phyloP scores from a whole-genome alignment of 2,329 filamentous ascomycete genomes.

The Exserohilum rostratum region DNA sequence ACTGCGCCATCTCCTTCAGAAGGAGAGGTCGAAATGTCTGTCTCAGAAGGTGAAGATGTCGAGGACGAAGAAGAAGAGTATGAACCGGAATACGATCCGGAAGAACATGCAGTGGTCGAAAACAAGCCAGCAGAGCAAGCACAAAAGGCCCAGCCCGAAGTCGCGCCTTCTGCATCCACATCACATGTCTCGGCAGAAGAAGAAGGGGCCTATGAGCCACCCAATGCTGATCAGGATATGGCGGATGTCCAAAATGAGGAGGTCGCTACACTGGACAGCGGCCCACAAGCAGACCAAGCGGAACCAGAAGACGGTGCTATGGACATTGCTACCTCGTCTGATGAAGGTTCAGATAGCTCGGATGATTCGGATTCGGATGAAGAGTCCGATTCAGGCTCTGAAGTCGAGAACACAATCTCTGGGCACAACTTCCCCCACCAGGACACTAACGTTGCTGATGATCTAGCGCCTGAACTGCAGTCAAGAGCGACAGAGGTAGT shows the following conservation, averaged over 20 bases:
- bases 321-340: constrained; percentile 43
- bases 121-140: constrained; percentile 10
- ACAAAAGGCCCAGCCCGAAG: constrained; percentile 6
- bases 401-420: constrained; percentile 14
- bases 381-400: constrained; percentile 23
- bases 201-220: constrained; percentile 43
- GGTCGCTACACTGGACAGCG: background rate
- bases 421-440: constrained; percentile 16
- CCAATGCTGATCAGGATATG: constrained; percentile 33
- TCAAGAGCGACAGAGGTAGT: constrained; percentile 18
- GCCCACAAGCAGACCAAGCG: constrained; percentile 6
- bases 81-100: constrained; percentile 36
- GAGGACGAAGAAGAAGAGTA: constrained; percentile 34
- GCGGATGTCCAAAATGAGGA: constrained; percentile 9
- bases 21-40: constrained; percentile 45
- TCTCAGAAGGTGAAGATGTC: constrained; percentile 32
- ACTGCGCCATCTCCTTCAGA: constrained; percentile 30
- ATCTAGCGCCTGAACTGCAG: constrained; percentile 51
- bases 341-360: constrained; percentile 30
- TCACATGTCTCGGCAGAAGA: constrained; percentile 32
- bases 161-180: constrained; percentile 11
- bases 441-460: constrained; percentile 38
- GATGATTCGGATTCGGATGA: constrained; percentile 30
- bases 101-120: constrained; percentile 21
- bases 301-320: constrained; percentile 42